Conservation (phyloP, 352 stramenopile species). For the Phytophthora boehmeriae region DNA sequence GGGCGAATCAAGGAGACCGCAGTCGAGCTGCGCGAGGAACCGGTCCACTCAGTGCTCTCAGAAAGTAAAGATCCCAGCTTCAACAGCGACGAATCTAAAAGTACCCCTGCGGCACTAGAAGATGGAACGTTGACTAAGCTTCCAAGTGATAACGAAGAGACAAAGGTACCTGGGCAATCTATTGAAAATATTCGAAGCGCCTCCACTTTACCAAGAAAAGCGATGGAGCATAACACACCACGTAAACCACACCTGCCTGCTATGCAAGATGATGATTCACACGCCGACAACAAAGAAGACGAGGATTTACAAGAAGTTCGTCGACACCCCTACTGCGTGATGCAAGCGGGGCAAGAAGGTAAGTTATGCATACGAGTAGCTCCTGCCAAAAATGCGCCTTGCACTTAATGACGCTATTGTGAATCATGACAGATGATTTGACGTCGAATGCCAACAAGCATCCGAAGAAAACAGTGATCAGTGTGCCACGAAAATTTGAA, state of each 20-base stretch:
- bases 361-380: neutral
- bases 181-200: neutral
- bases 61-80: slow-evolving; percentile 4
- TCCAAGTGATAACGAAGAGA: neutral
- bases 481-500: slow-evolving; percentile 30
- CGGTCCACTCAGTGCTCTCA: slow-evolving; percentile 2
- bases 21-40: neutral
- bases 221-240: neutral
- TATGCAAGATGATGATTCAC: neutral
- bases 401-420: neutral
- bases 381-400: no score
- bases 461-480: slow-evolving; percentile 24
- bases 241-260: neutral
- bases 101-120: neutral
- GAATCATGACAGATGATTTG: slow-evolving; percentile 2
- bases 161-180: neutral
- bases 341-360: slow-evolving; percentile 42
- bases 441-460: slow-evolving; percentile 3
- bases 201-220: neutral
- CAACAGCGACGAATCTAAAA: slow-evolving; percentile 9
- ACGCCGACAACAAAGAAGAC: slow-evolving; percentile 2
- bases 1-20: neutral
- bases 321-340: slow-evolving; percentile 37
- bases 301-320: slow-evolving; percentile 5
- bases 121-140: neutral